Base-by-base conservation (phyloP, 768 basidiomycete genomes). In the Clavaria fumosa region DNA sequence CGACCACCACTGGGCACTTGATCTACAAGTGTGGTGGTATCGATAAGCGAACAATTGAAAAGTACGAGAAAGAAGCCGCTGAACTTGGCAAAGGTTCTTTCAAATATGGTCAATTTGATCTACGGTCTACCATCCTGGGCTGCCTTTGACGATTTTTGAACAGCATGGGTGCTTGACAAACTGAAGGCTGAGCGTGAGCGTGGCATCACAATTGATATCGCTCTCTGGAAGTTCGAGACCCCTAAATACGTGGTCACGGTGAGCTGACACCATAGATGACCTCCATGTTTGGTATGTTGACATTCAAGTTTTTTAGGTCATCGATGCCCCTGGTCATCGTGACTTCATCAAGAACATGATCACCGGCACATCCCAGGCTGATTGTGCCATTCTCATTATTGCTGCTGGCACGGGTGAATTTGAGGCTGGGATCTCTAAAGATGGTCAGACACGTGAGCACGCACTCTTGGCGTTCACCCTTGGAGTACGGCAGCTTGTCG, bases 11-110 rank as follows among this genome's bases (percentile, higher is more conserved):
- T 52, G 95, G 95, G 50, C 95, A 99, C 72, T 75, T 99, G 72
- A 97, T 97, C 79, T 97, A 96, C 86, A 95, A 99, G 80, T 99
- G 95, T 63, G 95, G 95, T 79, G 95, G 95, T 84, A 99, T 99
- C 72, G 95, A 99, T 64, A 99, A 97, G 76, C 89, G 89, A 78
- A 90, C 88, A 60, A 91, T 93, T 50, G 89, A 91, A 68, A 95
- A 96, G 73, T 97, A 96, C 73, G 95, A 99, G 76, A 99, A 99
- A 80, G 95, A 99, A 70, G 95, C 95, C 53, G 88, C 89, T 69
- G 95, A 99, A 63, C 85, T 99, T 59, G 95, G 95, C 60, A 99
- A 99, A 72, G 89, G 91, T 62, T 88, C 86, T 60, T 95, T 86
- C 75, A 86, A 89, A 64, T 91, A 91, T 65, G 88, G 88, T 89